Percentiles rank a stretch among this genome's conserved stretches.
Evolutionary conservation across 2,329 filamentous ascomycete species (phyloP).

Genomic region (Plenodomus lindquistii): DNA sequence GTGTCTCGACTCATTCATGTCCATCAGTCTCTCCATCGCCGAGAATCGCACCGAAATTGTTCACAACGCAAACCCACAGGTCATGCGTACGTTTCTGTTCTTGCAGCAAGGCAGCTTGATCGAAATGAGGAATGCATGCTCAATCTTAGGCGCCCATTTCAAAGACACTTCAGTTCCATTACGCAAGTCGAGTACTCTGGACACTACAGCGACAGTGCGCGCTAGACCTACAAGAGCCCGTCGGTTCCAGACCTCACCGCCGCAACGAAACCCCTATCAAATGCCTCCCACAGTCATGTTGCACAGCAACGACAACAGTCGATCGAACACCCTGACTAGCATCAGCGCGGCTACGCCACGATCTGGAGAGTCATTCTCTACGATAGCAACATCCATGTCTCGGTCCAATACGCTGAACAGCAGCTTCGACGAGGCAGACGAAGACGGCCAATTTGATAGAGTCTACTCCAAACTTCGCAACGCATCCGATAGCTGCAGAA

Average conservation of each 20-base stretch:
- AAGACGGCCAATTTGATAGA: constrained; percentile 79
- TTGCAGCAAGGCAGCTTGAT: constrained; percentile 62
- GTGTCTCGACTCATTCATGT: constrained; percentile 43
- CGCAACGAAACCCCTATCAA: constrained; percentile 40
- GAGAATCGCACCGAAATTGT: constrained; percentile 53
- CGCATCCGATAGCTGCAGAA: constrained; percentile 73
- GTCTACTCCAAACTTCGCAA: constrained; percentile 77
- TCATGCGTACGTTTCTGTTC: constrained; percentile 62
- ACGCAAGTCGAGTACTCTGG: constrained; percentile 26
- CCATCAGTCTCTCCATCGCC: constrained; percentile 40
- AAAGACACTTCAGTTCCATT: constrained; percentile 25
- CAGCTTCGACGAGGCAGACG: constrained; percentile 66
- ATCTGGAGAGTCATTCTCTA: constrained; percentile 79
- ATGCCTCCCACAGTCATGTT: constrained; percentile 47
- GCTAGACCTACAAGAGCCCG: constrained; percentile 35
- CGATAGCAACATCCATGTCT: constrained; percentile 53
- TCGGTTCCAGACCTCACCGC: constrained; percentile 38
- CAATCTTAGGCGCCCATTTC: constrained; percentile 52
- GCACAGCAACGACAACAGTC: constrained; percentile 53
- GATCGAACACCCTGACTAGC: constrained; percentile 57
- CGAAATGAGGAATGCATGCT: constrained; percentile 63
- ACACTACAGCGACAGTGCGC: constrained; percentile 32
- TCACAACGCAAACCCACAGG: constrained; percentile 59
- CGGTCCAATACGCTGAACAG: constrained; percentile 59
- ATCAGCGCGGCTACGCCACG: constrained; percentile 67